A percentile compares a stretch with the other conserved stretches of the same genome.
Evolutionary conservation across 208 protist species (phyloP).

Genomic region (Leptomonas seymouri): DNA sequence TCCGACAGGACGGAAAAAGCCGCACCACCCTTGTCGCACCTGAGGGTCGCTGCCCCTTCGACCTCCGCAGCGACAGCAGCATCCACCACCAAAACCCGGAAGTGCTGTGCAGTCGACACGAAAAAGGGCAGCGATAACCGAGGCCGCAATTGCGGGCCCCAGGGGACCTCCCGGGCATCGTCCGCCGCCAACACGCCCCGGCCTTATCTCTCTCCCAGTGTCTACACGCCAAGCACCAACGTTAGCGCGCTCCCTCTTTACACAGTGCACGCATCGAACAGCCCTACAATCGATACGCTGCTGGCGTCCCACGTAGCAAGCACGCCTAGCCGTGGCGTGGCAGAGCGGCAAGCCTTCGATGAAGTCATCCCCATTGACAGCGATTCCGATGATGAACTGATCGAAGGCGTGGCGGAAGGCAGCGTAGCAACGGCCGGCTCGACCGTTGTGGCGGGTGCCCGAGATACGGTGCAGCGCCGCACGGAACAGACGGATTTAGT

Average conservation of each 20-base stretch:
- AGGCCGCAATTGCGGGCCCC: too few relatives aligned
- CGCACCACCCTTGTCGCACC: background rate
- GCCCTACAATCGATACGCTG: background rate
- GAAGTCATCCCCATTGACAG: conserved; percentile 13
- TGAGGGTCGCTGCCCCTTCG: too few relatives aligned
- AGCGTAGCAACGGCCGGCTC: background rate
- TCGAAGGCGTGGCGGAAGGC: background rate
- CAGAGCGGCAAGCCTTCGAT: conserved; percentile 2
- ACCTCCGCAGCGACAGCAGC: background rate
- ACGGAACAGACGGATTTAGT: conserved; percentile 41
- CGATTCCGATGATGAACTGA: background rate
- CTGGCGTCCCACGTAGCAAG: background rate
- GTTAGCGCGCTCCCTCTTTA: background rate
- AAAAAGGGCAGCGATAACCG: background rate
- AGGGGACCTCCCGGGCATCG: too few relatives aligned
- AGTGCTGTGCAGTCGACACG: background rate
- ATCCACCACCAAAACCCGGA: background rate
- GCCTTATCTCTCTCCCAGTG: conserved; percentile 2
- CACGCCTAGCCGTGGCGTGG: background rate
- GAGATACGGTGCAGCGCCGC: background rate
- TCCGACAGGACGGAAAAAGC: background rate
- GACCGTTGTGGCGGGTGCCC: background rate
- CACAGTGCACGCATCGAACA: background rate
- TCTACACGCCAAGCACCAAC: background rate
- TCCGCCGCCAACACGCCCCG: background rate